Evolutionary conservation across 305 asterid species (phyloP).

Genomic region (Rubia peregrina): DNA sequence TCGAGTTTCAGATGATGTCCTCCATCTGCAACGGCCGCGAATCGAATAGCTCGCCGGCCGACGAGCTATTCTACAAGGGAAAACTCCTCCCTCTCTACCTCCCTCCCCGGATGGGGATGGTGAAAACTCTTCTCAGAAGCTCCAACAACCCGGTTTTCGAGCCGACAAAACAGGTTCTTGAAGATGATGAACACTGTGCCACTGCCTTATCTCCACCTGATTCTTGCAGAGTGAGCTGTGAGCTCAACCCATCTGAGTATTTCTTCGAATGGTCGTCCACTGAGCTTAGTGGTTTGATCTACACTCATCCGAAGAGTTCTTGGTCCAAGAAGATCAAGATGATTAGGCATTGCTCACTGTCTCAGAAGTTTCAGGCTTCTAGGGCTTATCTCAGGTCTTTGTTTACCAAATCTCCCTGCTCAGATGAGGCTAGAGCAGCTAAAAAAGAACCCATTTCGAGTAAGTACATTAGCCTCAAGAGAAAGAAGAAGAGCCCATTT

Average conservation of each 20-base stretch:
- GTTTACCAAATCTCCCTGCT: slow-evolving; percentile 49
- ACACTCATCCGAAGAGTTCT: slow-evolving; percentile 30
- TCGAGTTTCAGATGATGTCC: slow-evolving; percentile 71
- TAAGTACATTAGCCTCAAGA: slow-evolving; percentile 24
- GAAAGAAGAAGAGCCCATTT: slow-evolving; percentile 30
- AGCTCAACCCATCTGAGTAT: slow-evolving; percentile 51
- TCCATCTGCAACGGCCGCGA: slow-evolving; percentile 21
- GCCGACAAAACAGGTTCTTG: slow-evolving; percentile 12
- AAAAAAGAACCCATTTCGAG: slow-evolving; percentile 20
- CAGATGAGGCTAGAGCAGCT: slow-evolving; percentile 23
- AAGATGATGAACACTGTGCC: slow-evolving; percentile 22
- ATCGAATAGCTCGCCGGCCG: slow-evolving; percentile 50
- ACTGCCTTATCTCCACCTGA: slow-evolving; percentile 48
- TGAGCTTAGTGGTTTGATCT: slow-evolving; percentile 40
- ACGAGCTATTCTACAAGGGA: slow-evolving; percentile 85
- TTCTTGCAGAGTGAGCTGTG: slow-evolving; percentile 68
- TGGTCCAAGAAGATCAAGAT: slow-evolving; percentile 58
- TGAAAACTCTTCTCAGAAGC: slow-evolving; percentile 31
- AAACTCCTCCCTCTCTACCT: slow-evolving; percentile 77
- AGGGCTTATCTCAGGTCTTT: slow-evolving; percentile 43
- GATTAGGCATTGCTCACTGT: slow-evolving; percentile 41
- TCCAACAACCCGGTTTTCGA: slow-evolving; percentile 19
- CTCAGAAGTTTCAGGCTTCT: slow-evolving; percentile 55
- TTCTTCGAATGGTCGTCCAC: slow-evolving; percentile 82
- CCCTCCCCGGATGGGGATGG: slow-evolving; percentile 58